Conservation (phyloP, 371 early-diverging fungal species). For the Apophysomyces ossiformis region DNA sequence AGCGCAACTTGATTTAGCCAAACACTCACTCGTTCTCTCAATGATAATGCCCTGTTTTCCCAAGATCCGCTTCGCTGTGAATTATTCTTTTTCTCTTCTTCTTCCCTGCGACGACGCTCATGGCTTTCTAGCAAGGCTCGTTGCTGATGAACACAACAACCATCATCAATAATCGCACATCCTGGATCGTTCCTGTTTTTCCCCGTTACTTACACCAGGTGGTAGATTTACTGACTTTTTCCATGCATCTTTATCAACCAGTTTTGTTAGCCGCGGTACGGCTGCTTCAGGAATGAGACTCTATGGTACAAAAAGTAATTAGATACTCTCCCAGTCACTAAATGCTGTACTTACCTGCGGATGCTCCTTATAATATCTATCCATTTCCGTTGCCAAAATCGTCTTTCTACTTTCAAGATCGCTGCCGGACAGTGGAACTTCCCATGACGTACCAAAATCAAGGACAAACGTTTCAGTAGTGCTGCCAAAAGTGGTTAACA, state of each 20-base stretch:
- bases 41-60: conserved; percentile 1
- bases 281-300: conserved; percentile 42
- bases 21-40: conserved; percentile 1
- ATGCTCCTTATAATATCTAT: conserved; percentile 30
- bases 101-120: conserved; percentile 4
- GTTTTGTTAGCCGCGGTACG: conserved; percentile 33
- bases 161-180: neutral
- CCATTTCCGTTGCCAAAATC: conserved; percentile 18
- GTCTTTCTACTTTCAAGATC: conserved; percentile 32
- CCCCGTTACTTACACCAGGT: conserved; percentile 26
- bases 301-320: neutral
- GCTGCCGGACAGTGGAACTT: conserved; percentile 36
- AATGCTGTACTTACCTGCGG: conserved; percentile 21
- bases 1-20: neutral
- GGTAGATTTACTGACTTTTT: conserved; percentile 36
- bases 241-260: conserved; percentile 42
- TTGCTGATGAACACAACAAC: neutral
- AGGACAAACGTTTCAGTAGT: conserved; percentile 35
- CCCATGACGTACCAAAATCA: conserved; percentile 34
- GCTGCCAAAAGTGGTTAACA: conserved; percentile 30
- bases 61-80: neutral
- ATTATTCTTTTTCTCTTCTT: neutral
- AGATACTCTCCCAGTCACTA: neutral
- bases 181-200: neutral
- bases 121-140: conserved; percentile 5